These are phyloP conservation scores for Phaeoacremonium minimum DNA, from an alignment of 2,329 filamentous ascomycete species.

Conservation along the genomic window DNA sequence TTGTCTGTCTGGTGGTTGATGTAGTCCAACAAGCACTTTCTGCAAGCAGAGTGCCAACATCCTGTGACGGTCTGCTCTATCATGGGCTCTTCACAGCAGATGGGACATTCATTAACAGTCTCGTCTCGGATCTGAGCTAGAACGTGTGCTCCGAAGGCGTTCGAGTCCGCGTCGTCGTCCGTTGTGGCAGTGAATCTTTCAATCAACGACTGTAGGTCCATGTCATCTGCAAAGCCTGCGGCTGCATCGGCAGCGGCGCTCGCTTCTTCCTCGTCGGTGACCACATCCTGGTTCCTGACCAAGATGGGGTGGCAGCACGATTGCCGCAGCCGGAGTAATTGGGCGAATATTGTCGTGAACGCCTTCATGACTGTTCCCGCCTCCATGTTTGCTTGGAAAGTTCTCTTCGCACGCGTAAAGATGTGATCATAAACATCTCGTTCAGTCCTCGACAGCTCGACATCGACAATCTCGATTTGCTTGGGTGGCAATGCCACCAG, in stretches of 20 bases:
- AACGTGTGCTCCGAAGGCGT: conserved; percentile 78
- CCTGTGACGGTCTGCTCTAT: conserved; percentile 89
- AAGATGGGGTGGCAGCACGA: conserved; percentile 91
- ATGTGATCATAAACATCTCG: conserved; percentile 91
- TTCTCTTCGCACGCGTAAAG: conserved; percentile 73
- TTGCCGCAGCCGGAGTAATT: conserved; percentile 88
- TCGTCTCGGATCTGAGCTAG: conserved; percentile 90
- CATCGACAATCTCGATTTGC: conserved; percentile 77
- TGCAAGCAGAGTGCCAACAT: conserved; percentile 97
- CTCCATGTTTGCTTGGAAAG: conserved; percentile 82
- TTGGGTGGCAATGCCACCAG: conserved; percentile 80
- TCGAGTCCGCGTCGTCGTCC: conserved; percentile 58
- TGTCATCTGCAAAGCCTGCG: conserved; percentile 85
- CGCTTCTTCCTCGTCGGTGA: conserved; percentile 84
- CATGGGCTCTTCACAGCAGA: conserved; percentile 96
- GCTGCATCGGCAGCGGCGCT: conserved; percentile 72
- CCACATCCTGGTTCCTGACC: conserved; percentile 77
- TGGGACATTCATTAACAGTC: conserved; percentile 82
- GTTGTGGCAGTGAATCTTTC: conserved; percentile 73
- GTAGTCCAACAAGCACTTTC: conserved; percentile 84
- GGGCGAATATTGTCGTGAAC: conserved; percentile 95
- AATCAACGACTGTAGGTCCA: conserved; percentile 87
- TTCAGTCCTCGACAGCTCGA: conserved; percentile 81
- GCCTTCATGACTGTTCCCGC: conserved; percentile 92
- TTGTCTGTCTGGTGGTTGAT: conserved; percentile 83